Conservation (phyloP, 306 rosid species). For the Ormosia emarginata region DNA sequence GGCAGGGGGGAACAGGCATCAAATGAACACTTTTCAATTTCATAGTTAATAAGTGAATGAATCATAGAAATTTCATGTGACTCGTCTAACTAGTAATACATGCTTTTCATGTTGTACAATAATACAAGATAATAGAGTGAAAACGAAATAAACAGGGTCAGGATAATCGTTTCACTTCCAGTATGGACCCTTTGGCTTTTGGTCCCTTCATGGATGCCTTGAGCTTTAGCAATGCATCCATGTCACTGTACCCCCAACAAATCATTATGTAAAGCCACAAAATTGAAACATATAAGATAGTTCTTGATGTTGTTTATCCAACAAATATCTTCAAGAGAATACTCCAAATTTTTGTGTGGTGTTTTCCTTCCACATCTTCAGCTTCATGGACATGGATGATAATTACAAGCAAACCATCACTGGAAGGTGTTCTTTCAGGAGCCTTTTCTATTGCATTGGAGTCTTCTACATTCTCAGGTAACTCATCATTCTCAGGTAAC, state of each 20-base stretch:
- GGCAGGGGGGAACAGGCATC: not conserved
- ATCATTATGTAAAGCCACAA: too few species aligned
- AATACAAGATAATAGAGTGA: not conserved
- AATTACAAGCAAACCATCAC: slow-evolving; percentile 73
- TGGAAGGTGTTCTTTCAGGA: slow-evolving; percentile 78
- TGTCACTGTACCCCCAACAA: too few species aligned
- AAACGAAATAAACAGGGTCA: not conserved
- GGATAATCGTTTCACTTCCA: slow-evolving; percentile 1
- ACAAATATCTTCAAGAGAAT: too few species aligned
- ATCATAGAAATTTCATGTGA: not conserved
- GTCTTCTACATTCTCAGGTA: too few species aligned
- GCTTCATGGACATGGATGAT: slow-evolving; percentile 73
- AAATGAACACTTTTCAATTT: slow-evolving; percentile 20
- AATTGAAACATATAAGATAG: too few species aligned
- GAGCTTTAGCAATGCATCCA: too few species aligned
- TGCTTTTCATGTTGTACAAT: not conserved
- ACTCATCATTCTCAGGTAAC: slow-evolving; percentile 39
- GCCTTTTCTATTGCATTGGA: too few species aligned
- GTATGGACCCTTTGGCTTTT: too few species aligned
- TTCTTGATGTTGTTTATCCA: too few species aligned
- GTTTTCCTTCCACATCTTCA: slow-evolving; percentile 89
- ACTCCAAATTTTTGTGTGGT: too few species aligned
- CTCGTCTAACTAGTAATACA: not conserved
- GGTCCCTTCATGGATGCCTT: too few species aligned
- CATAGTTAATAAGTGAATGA: slow-evolving; percentile 2